A percentile compares a stretch with the other conserved stretches of the same genome.
Conservation (phyloP, 768 basidiomycete genomes). For the Paxillus ammoniavirescens region DNA sequence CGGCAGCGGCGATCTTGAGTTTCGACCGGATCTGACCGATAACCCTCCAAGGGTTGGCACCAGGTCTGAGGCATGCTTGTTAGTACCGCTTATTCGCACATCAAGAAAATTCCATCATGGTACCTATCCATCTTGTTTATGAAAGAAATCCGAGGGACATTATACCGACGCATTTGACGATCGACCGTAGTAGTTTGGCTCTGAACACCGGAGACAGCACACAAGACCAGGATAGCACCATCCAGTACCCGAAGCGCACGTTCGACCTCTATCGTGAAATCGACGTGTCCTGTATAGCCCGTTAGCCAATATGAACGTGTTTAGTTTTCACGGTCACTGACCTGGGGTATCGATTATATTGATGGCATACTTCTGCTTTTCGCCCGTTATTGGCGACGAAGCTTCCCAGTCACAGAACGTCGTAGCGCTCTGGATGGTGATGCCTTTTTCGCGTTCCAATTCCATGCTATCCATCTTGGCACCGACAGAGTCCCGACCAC, state of each 20-base stretch:
- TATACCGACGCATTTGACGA: constrained; percentile 96
- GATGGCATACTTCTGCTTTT: constrained; percentile 82
- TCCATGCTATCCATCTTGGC: constrained; percentile 99
- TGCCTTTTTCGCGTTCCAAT: constrained; percentile 96
- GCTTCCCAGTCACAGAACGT: constrained; percentile 98
- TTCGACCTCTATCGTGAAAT: constrained; percentile 99
- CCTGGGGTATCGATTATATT: constrained; percentile 99
- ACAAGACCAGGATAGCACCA: constrained; percentile 93
- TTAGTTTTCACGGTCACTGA: constrained; percentile 18
- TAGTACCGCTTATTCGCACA: background rate
- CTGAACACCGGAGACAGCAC: constrained; percentile 95
- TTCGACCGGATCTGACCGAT: constrained; percentile 89
- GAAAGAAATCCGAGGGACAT: constrained; percentile 93
- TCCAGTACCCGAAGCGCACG: constrained; percentile 94
- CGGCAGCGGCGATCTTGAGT: constrained; percentile 88
- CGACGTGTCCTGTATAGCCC: constrained; percentile 80
- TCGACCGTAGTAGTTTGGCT: constrained; percentile 99
- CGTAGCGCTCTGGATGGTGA: constrained; percentile 98
- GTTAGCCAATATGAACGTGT: background rate
- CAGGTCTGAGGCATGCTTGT: constrained; percentile 55
- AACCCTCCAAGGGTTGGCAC: constrained; percentile 96
- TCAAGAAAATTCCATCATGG: constrained; percentile 5
- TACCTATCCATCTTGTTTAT: constrained; percentile 99
- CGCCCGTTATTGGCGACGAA: constrained; percentile 53
- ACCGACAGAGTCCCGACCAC: constrained; percentile 92